These are phyloP conservation scores for Trichosporon faecale DNA, from an alignment of 1,284 basidiomycete species.

Conservation along the genomic window DNA sequence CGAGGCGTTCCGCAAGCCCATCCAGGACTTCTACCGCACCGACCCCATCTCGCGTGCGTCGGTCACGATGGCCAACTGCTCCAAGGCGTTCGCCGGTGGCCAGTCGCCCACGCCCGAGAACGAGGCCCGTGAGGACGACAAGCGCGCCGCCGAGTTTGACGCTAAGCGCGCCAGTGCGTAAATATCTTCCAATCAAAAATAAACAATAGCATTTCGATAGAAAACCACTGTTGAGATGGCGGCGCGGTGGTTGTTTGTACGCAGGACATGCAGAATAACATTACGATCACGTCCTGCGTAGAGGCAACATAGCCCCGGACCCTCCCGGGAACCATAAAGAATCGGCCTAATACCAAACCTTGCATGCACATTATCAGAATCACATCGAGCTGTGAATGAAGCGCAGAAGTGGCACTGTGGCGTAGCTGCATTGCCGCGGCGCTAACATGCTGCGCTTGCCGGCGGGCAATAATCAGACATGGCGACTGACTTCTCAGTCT, in stretches of 20 bases:
- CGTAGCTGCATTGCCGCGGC: too few species aligned
- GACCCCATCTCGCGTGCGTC: conserved; percentile 56
- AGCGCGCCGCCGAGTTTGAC: conserved; percentile 19
- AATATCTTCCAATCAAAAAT: conserved; percentile 1
- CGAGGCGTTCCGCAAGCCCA: conserved; percentile 70
- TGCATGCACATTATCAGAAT: conserved; percentile 8
- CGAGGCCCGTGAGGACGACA: conserved; percentile 8
- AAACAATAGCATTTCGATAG: background rate
- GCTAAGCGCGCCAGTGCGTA: conserved; percentile 24
- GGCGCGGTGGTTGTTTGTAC: conserved; percentile 24
- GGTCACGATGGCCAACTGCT: conserved; percentile 54
- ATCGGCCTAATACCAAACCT: background rate
- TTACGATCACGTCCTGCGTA: background rate
- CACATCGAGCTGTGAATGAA: background rate
- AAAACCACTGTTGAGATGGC: conserved; percentile 4
- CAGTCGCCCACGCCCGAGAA: conserved; percentile 31
- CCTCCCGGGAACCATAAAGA: background rate
- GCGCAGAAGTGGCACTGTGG: background rate
- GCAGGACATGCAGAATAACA: conserved; percentile 29
- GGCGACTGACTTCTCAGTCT: too few species aligned
- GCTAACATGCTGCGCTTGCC: too few species aligned
- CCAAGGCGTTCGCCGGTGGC: conserved; percentile 51
- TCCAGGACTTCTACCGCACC: conserved; percentile 94
- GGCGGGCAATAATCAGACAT: too few species aligned
- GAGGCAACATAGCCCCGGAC: background rate